Evolutionary conservation across 1,284 basidiomycete species (phyloP), one percentile per base, ranked within the genome.

Genomic region (Naganishia sp.): DNA sequence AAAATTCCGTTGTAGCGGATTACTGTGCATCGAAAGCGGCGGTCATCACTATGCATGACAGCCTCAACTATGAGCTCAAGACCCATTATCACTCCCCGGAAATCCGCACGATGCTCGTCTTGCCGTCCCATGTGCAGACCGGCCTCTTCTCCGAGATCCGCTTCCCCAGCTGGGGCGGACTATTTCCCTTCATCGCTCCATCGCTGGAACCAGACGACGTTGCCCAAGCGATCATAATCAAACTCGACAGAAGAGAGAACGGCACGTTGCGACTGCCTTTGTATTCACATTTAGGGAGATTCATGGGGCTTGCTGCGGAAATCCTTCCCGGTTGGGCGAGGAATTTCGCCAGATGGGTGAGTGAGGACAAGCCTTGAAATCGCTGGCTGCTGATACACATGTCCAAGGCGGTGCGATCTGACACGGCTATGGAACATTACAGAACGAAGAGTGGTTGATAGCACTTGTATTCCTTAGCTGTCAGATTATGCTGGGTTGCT

Each of bases 21-120:
- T 96, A 95, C 75, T 85, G 84, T 75, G 90, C 91, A 6, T 91
- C 90, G 36, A 96, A 95, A 79, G 90, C 91, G 10, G 92, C 92
- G 10, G 74, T 89, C 23, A 82, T 89, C 23, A 85, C 85, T 33
- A 78, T 95, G 52, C 86, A 93, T 70, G 88, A 91, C 70, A 88
- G 88, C 7, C 82, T 96, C 61, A 85, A 90, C 49, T 89, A 87
- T 71, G 93, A 96, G 76, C 84, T 95, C 18, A 70, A 63, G 42
- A 64, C 36, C 72, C 90, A 90, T 18, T 90, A 94, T 80, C 81
- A 85, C 25, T 83, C 86, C 25, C 89, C 88, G 0, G 76, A 81
- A 46, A 86, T 96, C 77, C 87, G 89, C 36, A 93, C 92, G 3
- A 92, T 90, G 1, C 83, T 94, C 31, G 80, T 94, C 57, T 83